phyloP scores from a whole-genome alignment of 2,329 filamentous ascomycete genomes.

The Sarocladium brachiariae region DNA sequence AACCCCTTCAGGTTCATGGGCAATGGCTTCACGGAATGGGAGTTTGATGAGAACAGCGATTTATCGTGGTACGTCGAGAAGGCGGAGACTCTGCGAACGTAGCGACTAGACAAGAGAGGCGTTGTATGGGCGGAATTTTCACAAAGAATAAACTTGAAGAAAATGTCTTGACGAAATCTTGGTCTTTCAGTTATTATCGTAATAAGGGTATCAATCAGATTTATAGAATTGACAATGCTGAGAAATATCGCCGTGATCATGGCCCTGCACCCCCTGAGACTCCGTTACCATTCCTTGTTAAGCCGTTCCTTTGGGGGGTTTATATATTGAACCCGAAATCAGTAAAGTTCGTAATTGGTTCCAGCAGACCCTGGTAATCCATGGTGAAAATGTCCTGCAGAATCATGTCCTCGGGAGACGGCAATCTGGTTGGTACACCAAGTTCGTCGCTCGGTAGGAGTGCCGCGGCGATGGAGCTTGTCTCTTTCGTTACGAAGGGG shows the following conservation, averaged over 20 bases:
- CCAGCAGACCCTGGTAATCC: constrained; percentile 1
- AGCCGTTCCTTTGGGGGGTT: background rate
- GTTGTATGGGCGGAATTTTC: background rate
- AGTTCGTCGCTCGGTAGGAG: background rate
- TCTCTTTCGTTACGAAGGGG: background rate
- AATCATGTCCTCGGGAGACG: constrained; percentile 5
- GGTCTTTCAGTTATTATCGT: background rate
- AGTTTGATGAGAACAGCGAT: constrained; percentile 1
- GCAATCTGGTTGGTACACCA: background rate
- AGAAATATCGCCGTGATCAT: too few relatives aligned
- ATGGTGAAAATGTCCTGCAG: constrained; percentile 4
- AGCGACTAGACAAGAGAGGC: background rate
- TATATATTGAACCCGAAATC: background rate
- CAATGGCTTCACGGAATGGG: constrained; percentile 3
- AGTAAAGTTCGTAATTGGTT: constrained; percentile 1
- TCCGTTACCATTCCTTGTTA: too few relatives aligned
- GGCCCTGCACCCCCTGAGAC: too few relatives aligned
- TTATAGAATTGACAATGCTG: too few relatives aligned
- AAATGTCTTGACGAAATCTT: background rate
- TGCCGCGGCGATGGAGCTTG: background rate
- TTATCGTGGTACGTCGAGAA: constrained; percentile 5
- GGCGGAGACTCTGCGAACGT: constrained; percentile 1
- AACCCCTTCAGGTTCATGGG: constrained; percentile 12
- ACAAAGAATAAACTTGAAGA: background rate
- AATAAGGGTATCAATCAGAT: background rate